A percentile compares a stretch with the other conserved stretches of the same genome.
These are phyloP conservation scores for Onygenales sp. DNA, from an alignment of 2,329 filamentous ascomycete species.

Conservation along the genomic window DNA sequence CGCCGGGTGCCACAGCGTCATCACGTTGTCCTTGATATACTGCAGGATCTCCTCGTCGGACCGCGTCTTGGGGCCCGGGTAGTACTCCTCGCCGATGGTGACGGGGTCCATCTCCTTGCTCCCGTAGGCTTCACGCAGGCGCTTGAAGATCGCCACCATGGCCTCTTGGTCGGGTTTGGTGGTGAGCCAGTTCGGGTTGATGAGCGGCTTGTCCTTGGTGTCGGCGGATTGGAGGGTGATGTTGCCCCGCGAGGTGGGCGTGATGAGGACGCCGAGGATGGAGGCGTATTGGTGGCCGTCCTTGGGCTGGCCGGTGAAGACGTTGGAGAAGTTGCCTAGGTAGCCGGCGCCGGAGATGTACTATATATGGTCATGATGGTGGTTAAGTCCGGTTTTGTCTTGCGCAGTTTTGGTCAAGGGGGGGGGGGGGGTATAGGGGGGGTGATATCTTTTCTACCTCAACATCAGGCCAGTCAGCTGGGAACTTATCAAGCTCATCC, in stretches of 20 bases:
- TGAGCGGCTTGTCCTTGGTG: conserved; percentile 29
- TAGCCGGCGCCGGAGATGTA: conserved; percentile 20
- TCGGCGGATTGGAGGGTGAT: conserved; percentile 30
- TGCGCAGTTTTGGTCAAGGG: neutral
- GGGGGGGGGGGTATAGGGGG: neutral
- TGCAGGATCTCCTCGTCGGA: conserved; percentile 37
- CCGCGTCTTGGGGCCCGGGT: conserved; percentile 28
- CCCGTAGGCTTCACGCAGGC: conserved; percentile 30
- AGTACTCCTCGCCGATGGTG: conserved; percentile 25
- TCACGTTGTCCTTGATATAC: conserved; percentile 20
- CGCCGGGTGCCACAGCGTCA: conserved; percentile 25
- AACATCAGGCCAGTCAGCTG: conserved; percentile 29
- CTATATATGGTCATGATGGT: conserved; percentile 1
- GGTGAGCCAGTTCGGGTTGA: conserved; percentile 40
- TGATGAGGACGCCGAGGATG: conserved; percentile 25
- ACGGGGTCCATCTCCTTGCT: conserved; percentile 21
- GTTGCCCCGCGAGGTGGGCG: conserved; percentile 36
- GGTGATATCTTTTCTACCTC: conserved; percentile 10
- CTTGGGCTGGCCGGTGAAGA: conserved; percentile 14
- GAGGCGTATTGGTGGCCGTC: conserved; percentile 27
- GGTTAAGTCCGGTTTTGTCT: neutral
- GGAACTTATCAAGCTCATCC: conserved; percentile 19
- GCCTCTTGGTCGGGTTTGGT: conserved; percentile 36
- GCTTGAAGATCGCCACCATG: conserved; percentile 34
- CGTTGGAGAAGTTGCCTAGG: conserved; percentile 21